Evolutionary conservation across 2,329 filamentous ascomycete genomes (phyloP), one percentile per base, ranked within the genome.

Genomic region (Phaeosphaeriaceae sp.): DNA sequence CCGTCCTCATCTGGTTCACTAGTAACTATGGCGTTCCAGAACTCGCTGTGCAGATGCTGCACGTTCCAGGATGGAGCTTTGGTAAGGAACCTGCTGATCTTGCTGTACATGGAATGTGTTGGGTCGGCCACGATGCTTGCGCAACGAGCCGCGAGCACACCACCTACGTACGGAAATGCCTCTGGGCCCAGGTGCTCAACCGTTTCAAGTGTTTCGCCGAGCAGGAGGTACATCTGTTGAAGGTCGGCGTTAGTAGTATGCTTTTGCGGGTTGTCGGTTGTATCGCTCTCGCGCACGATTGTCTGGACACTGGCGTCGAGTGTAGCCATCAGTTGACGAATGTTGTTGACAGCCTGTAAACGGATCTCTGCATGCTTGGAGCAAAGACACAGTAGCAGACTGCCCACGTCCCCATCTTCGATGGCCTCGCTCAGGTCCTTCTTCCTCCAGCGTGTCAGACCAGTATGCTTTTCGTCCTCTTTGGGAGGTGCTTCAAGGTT

Each of bases 61-160:
- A 83, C 72, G 13, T 88, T 84, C 94, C 94, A 98, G 22, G 83
- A 77, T 0, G 94, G 93, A 0, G 88, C 86, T 51, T 88, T 88
- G 21, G 91, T 91, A 36, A 98, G 85, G 75, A 93, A 97, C 6
- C 84, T 83, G 80, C 96, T 97, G 77, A 95, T 81, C 74, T 97
- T 97, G 57, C 88, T 86, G 74, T 97, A 98, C 40, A 97, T 85
- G 59, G 86, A 87, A 72, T 96, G 92, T 17, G 92, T 83, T 0
- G 94, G 94, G 60, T 92, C 89, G 21, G 84, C 85, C 47, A 96
- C 79, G 17, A 96, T 87, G 1, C 85, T 80, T 7, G 96, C 82
- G 1, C 89, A 87, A 63, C 88, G 87, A 48, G 85, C 84, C 7
- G 92, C 89, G 68, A 97, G 95, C 11, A 90, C 86, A n/a, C 88